These are phyloP conservation scores for Cercis canadensis DNA, from an alignment of 306 rosid species.

Conservation along the genomic window DNA sequence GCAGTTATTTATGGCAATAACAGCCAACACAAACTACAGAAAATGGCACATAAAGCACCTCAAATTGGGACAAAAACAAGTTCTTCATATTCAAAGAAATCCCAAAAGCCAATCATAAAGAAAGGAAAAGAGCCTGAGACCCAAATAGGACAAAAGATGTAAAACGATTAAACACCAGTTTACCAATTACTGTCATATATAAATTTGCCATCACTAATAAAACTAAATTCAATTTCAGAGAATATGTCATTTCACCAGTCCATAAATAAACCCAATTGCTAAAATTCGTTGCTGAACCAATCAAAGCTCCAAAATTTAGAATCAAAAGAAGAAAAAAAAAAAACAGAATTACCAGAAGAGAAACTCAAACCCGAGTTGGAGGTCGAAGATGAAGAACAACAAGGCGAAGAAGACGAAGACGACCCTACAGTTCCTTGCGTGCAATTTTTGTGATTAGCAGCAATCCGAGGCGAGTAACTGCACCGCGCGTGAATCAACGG, in stretches of 20 bases:
- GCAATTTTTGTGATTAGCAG: constrained; percentile 20
- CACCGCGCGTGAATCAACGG: constrained; percentile 38
- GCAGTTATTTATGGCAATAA: neutral
- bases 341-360: constrained; percentile 30
- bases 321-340: neutral
- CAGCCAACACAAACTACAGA: neutral
- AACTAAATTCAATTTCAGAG: constrained; percentile 3
- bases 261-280: neutral
- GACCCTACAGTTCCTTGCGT: constrained; percentile 8
- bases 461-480: constrained; percentile 27
- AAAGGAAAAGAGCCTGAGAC: neutral
- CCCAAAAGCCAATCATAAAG: neutral
- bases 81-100: too few relatives aligned
- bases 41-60: neutral
- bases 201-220: neutral
- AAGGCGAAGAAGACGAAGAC: constrained; percentile 32
- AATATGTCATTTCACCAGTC: neutral
- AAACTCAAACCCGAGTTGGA: constrained; percentile 26
- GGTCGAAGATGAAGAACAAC: constrained; percentile 33
- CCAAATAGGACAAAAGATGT: too few relatives aligned
- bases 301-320: constrained; percentile 13
- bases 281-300: constrained; percentile 3
- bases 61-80: constrained; percentile 13
- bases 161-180: too few relatives aligned
- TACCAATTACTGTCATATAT: neutral